phyloP scores from a whole-genome alignment of 2,329 filamentous ascomycete genomes.

The Aspergillus vadensis region DNA sequence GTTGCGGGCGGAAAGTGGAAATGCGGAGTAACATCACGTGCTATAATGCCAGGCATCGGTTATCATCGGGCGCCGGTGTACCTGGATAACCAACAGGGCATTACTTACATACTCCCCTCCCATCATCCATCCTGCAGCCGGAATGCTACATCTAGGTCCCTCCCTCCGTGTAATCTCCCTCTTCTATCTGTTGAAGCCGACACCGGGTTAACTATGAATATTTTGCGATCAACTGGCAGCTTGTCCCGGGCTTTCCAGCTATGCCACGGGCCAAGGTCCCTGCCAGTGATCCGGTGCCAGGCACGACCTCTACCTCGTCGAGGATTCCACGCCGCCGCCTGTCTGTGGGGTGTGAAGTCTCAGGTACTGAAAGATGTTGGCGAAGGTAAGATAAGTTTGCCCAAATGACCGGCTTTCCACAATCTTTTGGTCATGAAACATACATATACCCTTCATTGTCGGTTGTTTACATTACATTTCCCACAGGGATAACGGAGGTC shows the following conservation, averaged over 20 bases:
- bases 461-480: conserved; percentile 21
- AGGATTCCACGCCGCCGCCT: conserved; percentile 38
- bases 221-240: conserved; percentile 34
- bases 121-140: conserved; percentile 12
- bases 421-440: too few species aligned
- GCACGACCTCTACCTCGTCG: conserved; percentile 30
- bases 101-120: conserved; percentile 1
- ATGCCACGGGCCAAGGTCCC: conserved; percentile 27
- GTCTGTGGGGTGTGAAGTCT: conserved; percentile 40
- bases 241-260: conserved; percentile 31
- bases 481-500: conserved; percentile 90
- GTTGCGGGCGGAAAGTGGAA: too few species aligned
- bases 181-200: conserved; percentile 3
- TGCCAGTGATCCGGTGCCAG: conserved; percentile 30
- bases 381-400: conserved; percentile 35
- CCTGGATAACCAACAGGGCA: conserved; percentile 1
- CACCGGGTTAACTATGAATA: conserved; percentile 27
- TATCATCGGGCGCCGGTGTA: conserved; percentile 26
- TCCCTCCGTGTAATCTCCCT: conserved; percentile 3
- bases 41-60: conserved; percentile 23
- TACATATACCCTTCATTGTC: not conserved
- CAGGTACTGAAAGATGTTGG: conserved; percentile 48
- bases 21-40: conserved; percentile 26
- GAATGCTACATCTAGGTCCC: conserved; percentile 2
- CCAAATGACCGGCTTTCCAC: too few species aligned